Evolutionary conservation across 2,329 filamentous ascomycete genomes (phyloP).

Genomic region (Botryotinia calthae): DNA sequence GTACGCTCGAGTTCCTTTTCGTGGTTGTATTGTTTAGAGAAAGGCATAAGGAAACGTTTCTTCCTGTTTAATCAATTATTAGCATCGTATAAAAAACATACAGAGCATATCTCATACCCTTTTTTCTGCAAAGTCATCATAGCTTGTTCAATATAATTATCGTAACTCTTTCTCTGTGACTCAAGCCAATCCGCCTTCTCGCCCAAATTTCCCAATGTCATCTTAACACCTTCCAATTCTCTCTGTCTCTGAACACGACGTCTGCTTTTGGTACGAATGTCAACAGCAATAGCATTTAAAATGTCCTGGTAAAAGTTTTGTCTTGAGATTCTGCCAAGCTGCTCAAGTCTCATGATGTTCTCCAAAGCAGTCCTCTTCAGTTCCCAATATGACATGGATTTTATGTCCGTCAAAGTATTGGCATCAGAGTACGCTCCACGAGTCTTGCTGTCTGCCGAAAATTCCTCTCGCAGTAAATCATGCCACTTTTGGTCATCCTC

Average conservation of each 20-base stretch:
- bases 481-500: conserved; percentile 93
- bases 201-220: conserved; percentile 72
- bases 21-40: conserved; percentile 98
- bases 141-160: conserved; percentile 98
- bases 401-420: conserved; percentile 82
- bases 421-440: conserved; percentile 86
- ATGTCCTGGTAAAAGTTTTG: conserved; percentile 95
- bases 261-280: conserved; percentile 96
- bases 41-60: conserved; percentile 90
- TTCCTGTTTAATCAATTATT: conserved; percentile 53
- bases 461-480: conserved; percentile 76
- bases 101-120: conserved; percentile 52
- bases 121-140: conserved; percentile 98
- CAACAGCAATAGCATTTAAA: conserved; percentile 93
- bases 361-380: conserved; percentile 91
- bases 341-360: conserved; percentile 87
- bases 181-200: conserved; percentile 91
- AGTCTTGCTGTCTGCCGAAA: conserved; percentile 63
- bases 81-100: conserved; percentile 18
- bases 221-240: conserved; percentile 79
- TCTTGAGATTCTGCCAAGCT: conserved; percentile 77
- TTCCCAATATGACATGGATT: conserved; percentile 83
- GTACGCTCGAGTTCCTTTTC: conserved; percentile 91
- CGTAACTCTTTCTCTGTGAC: conserved; percentile 93
- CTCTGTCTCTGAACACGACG: conserved; percentile 86